These are phyloP conservation scores for Tieghemiomyces parasiticus DNA, from an alignment of 192 early-diverging fungal species.

Conservation along the genomic window DNA sequence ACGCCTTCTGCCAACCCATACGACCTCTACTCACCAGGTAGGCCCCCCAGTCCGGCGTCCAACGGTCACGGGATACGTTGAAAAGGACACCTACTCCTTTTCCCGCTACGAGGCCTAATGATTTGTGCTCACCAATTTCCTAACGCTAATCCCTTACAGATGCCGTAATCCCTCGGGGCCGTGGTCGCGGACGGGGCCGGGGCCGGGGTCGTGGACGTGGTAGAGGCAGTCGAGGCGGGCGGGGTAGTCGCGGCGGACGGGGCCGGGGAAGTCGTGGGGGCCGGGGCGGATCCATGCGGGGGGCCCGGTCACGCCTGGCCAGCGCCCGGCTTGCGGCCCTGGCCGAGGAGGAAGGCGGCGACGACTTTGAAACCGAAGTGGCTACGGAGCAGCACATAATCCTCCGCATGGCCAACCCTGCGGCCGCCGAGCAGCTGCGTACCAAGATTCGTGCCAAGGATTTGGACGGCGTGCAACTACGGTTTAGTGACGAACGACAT, in stretches of 20 bases:
- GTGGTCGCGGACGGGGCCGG: no score
- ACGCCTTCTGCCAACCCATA: no score
- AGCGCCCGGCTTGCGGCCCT: constrained; percentile 1
- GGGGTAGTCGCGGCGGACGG: background rate
- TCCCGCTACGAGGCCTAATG: no score
- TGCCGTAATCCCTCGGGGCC: no score
- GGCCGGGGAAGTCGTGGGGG: constrained; percentile 6
- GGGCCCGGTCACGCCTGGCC: background rate
- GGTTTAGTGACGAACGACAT: constrained; percentile 30
- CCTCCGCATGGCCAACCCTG: constrained; percentile 42
- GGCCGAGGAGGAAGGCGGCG: constrained; percentile 17
- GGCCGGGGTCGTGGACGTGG: constrained; percentile 6
- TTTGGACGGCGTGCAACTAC: constrained; percentile 29
- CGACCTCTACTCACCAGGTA: no score
- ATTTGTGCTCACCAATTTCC: no score
- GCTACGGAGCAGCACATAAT: constrained; percentile 75
- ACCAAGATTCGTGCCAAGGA: constrained; percentile 31
- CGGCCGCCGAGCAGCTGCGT: constrained; percentile 30
- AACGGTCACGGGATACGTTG: no score
- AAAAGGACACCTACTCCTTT: no score
- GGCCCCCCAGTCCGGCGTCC: no score
- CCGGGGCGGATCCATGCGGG: background rate
- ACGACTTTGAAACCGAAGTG: constrained; percentile 49
- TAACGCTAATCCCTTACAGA: no score
- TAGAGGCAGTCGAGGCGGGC: constrained; percentile 5